Evolutionary conservation across 1,139 yeast genomes (phyloP), one percentile per base, ranked within the genome.

Genomic region (Yamadazyma atlantica): DNA sequence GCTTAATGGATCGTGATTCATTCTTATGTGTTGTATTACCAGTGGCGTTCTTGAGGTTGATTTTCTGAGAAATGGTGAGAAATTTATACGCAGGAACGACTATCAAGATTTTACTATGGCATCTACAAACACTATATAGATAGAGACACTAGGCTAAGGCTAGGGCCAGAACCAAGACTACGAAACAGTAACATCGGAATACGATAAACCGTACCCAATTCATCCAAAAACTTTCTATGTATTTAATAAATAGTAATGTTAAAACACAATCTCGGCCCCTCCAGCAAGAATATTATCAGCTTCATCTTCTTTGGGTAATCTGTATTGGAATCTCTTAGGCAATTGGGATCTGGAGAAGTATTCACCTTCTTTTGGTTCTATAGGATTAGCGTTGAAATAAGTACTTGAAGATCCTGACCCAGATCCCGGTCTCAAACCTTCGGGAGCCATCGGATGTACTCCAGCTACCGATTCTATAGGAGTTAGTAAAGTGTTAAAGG

Each of bases 1-100:
- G 52, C 76, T 74, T 53, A 73, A 82, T 50, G 96, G 97, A 72
- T 85, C 87, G 88, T 92, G 97, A 57, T 92, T 86, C 98, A 92
- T 90, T 41, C 30, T 49, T 12, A n/a, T 9, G 19, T 16, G n/a
- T 8, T 28, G 6, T 28, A 28, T 28, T 14, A 16, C 17, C 30
- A 28, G 30, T 28, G 30, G 30, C 30, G 30, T 28, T 28, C 30
- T 28, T 28, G 21, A 16, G 6, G 15, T n/a, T n/a, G 4, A 18
- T 15, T 11, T 19, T 28, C 15, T 9, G 17, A 6, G 25, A 14
- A 10, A 6, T 19, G 26, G 26, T 23, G 26, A 23, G 26, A 23
- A 23, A 7, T 8, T 23, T 10, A 23, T 23, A n/a, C 12, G 26
- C 26, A 23, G 26, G 26, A 23, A 6, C 9, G 22, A 19, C 22